Evolutionary conservation across 768 basidiomycete species (phyloP).

Genomic region (Astraeus odoratus): DNA sequence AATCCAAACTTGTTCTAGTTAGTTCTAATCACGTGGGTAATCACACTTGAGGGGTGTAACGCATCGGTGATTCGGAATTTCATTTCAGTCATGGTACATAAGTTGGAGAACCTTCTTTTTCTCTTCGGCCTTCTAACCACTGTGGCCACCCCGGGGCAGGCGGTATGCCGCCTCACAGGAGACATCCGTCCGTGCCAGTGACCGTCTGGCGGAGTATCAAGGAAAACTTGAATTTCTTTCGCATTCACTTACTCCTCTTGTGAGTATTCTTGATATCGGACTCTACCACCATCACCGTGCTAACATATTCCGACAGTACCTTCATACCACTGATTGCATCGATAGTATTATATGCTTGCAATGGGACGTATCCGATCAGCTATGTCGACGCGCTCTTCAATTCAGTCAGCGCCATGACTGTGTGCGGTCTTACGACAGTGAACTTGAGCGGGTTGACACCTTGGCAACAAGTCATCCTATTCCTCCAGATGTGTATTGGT

Average conservation of each 20-base stretch:
- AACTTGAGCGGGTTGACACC: conserved; percentile 61
- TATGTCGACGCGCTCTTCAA: conserved; percentile 78
- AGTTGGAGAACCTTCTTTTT: no score
- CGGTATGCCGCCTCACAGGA: background rate
- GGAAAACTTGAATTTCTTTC: conserved; percentile 60
- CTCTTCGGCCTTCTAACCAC: no score
- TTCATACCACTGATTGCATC: conserved; percentile 76
- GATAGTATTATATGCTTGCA: conserved; percentile 75
- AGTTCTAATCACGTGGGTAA: no score
- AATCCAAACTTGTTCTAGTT: no score
- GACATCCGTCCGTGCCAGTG: background rate
- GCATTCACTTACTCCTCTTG: conserved; percentile 58
- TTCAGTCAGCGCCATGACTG: conserved; percentile 71
- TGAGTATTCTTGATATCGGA: conserved; percentile 25
- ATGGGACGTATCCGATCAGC: conserved; percentile 61
- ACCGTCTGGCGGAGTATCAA: conserved; percentile 23
- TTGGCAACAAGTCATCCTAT: conserved; percentile 65
- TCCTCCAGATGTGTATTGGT: conserved; percentile 73
- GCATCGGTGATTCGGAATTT: no score
- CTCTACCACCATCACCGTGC: background rate
- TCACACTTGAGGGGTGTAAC: no score
- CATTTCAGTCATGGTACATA: no score
- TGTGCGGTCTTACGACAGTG: conserved; percentile 68
- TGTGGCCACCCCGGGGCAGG: no score
- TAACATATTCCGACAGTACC: conserved; percentile 35